These are phyloP conservation scores for Amanita molliuscula DNA, from an alignment of 768 basidiomycete genomes.

Conservation along the genomic window DNA sequence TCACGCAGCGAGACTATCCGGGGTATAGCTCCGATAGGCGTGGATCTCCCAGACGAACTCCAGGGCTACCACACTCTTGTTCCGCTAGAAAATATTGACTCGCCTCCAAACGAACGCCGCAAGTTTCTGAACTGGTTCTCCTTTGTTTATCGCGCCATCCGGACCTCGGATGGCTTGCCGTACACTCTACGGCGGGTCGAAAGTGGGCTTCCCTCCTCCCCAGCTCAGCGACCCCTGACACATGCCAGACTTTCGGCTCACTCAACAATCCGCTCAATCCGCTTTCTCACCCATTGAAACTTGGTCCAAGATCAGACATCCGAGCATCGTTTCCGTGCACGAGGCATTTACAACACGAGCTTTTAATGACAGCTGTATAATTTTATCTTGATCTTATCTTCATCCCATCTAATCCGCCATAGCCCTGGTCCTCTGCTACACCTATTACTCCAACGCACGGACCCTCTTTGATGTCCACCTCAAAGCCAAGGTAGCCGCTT, in stretches of 20 bases:
- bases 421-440: slow-evolving; percentile 90
- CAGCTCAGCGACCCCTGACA: slow-evolving; percentile 3
- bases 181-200: slow-evolving; percentile 82
- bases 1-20: slow-evolving; percentile 60
- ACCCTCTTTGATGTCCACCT: slow-evolving; percentile 78
- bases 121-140: slow-evolving; percentile 82
- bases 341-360: slow-evolving; percentile 95
- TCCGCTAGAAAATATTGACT: slow-evolving; percentile 52
- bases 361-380: slow-evolving; percentile 88
- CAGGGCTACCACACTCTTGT: slow-evolving; percentile 86
- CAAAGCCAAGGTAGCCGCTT: slow-evolving; percentile 36
- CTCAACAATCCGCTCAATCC: slow-evolving; percentile 68
- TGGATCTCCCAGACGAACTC: slow-evolving; percentile 73
- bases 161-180: slow-evolving; percentile 61
- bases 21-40: slow-evolving; percentile 32
- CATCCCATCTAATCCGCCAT: slow-evolving; percentile 3
- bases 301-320: slow-evolving; percentile 81
- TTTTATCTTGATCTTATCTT: neutral
- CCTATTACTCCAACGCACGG: slow-evolving; percentile 76
- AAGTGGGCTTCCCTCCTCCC: slow-evolving; percentile 38
- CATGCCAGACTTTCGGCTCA: slow-evolving; percentile 67
- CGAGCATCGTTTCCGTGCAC: slow-evolving; percentile 69
- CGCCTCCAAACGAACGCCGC: slow-evolving; percentile 42
- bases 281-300: slow-evolving; percentile 78
- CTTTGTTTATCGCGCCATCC: slow-evolving; percentile 75